Evolutionary conservation across 495 filamentous ascomycete genomes (phyloP).

Genomic region (Penicillium flavigenum): DNA sequence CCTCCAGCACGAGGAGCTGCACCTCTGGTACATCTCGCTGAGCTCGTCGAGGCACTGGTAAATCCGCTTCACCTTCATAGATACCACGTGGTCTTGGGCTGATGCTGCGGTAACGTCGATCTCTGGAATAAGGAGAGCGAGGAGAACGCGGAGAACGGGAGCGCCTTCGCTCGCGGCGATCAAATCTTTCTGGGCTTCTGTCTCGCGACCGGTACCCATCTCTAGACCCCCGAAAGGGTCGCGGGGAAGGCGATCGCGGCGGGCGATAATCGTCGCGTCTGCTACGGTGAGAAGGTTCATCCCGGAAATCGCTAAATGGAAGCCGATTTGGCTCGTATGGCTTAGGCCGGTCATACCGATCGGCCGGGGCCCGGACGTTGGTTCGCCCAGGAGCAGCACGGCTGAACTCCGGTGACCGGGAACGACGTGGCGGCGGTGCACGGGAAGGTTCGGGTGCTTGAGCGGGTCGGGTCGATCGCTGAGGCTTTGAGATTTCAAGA

Average conservation of each 20-base stretch:
- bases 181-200: constrained; percentile 56
- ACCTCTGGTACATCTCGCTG: constrained; percentile 85
- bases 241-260: constrained; percentile 61
- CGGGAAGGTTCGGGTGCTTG: constrained; percentile 38
- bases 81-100: constrained; percentile 58
- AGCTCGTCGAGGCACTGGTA: constrained; percentile 71
- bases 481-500: constrained; percentile 88
- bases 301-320: constrained; percentile 49
- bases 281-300: constrained; percentile 50
- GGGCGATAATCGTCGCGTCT: constrained; percentile 64
- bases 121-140: constrained; percentile 55
- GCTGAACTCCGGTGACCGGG: constrained; percentile 69
- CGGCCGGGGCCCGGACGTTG: constrained; percentile 33
- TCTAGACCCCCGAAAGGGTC: constrained; percentile 52
- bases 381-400: constrained; percentile 47
- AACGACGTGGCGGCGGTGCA: constrained; percentile 51
- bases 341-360: constrained; percentile 44
- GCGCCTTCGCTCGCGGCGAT: constrained; percentile 59
- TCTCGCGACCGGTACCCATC: constrained; percentile 70
- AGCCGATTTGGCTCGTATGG: constrained; percentile 37
- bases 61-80: constrained; percentile 57
- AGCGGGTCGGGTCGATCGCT: constrained; percentile 67
- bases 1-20: constrained; percentile 78
- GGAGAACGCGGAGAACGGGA: constrained; percentile 58
- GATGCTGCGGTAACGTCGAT: constrained; percentile 64